Conservation (phyloP, 2,329 filamentous ascomycete genomes). For the Microascus cirrosus region DNA sequence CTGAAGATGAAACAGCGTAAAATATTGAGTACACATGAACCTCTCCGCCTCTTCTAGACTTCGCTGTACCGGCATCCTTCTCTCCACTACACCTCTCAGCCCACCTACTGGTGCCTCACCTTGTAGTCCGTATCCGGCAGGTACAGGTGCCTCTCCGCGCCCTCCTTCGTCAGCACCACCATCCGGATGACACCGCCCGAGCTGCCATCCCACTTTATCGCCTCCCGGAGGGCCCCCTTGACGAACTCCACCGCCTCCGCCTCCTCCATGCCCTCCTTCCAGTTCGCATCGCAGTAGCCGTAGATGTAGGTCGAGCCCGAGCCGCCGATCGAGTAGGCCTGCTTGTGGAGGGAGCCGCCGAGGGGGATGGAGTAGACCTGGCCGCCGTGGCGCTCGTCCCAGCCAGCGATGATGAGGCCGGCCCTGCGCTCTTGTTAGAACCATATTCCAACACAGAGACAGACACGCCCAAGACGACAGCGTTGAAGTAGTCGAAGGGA, state of each 20-base stretch:
- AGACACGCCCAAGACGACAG: neutral
- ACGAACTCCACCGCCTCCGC: constrained; percentile 85
- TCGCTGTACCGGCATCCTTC: neutral
- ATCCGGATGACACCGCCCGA: constrained; percentile 96
- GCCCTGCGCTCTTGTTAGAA: constrained; percentile 46
- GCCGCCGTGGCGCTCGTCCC: constrained; percentile 87
- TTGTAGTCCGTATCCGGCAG: constrained; percentile 85
- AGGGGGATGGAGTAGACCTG: constrained; percentile 97
- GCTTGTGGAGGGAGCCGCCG: constrained; percentile 94
- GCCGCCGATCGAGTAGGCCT: constrained; percentile 87
- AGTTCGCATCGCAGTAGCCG: constrained; percentile 94
- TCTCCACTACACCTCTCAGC: neutral
- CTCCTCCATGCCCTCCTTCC: constrained; percentile 91
- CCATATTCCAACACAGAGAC: neutral
- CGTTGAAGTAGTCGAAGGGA: neutral
- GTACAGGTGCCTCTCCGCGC: constrained; percentile 88
- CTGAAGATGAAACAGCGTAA: neutral
- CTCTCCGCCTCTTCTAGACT: too few species aligned
- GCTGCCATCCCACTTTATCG: constrained; percentile 99
- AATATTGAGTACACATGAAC: constrained; percentile 1
- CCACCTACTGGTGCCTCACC: constrained; percentile 50
- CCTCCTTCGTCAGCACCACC: constrained; percentile 86
- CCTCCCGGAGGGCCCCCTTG: constrained; percentile 80
- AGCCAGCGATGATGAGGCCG: constrained; percentile 96
- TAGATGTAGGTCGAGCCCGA: constrained; percentile 99